Evolutionary conservation across 306 rosid species (phyloP), one percentile per base, ranked within the genome.

Genomic region (Vicia villosa): DNA sequence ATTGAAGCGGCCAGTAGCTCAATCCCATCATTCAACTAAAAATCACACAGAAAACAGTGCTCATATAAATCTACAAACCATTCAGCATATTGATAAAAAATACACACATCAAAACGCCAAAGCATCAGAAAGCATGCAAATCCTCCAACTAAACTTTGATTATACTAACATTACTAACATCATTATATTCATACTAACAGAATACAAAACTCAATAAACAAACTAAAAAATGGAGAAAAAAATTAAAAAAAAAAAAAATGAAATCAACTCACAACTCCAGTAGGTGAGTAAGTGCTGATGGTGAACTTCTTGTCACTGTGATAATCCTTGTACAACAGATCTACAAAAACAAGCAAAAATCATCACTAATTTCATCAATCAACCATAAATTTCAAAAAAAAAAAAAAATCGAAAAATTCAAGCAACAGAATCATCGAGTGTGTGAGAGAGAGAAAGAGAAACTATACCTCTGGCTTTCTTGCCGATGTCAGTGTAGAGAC

Each of bases 401-500:
- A 2, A n/a, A n/a, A n/a, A 10, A 52, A 70, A 6, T 41, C 5
- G 5, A 40, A 42, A 38, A 32, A 32, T 32, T n/a, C 24, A 28
- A 71, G 34, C 11, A 11, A 13, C 50, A 10, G 8, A 55, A 66
- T 15, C 4, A 15, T 56, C 3, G 13, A 6, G 38, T 3, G 3
- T 24, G 28, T 5, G 0, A 14, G 62, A 79, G 24, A 26, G 12
- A 58, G 6, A 49, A 54, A 62, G 9, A 52, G 46, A 68, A 12
- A 77, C 66, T 24, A 54, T 43, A 87, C 93, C 97, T 83, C 92
- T 81, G 34, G 97, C 90, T 69, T 78, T 88, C 75, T 90, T 94
- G 83, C 97, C 98, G 77, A 94, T 88, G 55, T 94, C 97, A 32
- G 96, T 40, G 89, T 90, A 94, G 68, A 94, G 97, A 42, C 98